Conservation (phyloP, 2,329 filamentous ascomycete species). For the Penicillium palitans region DNA sequence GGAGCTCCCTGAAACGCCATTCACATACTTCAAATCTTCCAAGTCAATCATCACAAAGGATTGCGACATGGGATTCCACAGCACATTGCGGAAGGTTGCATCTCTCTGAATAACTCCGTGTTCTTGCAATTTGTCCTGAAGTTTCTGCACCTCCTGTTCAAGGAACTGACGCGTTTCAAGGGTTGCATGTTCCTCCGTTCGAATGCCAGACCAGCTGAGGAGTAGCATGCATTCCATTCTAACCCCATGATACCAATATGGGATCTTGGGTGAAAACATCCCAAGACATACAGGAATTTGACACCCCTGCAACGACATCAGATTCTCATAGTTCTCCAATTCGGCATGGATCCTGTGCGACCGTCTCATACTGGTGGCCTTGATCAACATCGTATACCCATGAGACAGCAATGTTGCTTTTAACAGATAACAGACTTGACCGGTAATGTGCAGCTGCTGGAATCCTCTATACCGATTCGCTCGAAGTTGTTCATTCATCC, state of each 20-base stretch:
- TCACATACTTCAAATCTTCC: slow-evolving; percentile 26
- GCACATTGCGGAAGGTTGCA: slow-evolving; percentile 27
- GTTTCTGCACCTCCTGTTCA: slow-evolving; percentile 12
- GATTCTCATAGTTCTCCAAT: slow-evolving; percentile 25
- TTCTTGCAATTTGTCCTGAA: slow-evolving; percentile 16
- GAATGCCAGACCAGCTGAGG: slow-evolving; percentile 20
- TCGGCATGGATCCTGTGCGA: slow-evolving; percentile 24
- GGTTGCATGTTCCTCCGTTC: slow-evolving; percentile 3
- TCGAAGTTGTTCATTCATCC: slow-evolving; percentile 21
- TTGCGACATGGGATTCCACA: slow-evolving; percentile 22
- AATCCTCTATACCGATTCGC: slow-evolving; percentile 23
- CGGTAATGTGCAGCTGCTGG: slow-evolving; percentile 26
- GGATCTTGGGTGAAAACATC: slow-evolving; percentile 19
- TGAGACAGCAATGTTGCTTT: slow-evolving; percentile 29
- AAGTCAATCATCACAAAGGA: slow-evolving; percentile 29
- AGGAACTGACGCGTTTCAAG: neutral
- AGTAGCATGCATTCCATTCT: slow-evolving; percentile 23
- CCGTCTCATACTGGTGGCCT: slow-evolving; percentile 25
- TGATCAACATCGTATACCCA: slow-evolving; percentile 33
- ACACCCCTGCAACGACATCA: slow-evolving; percentile 26
- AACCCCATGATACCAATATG: slow-evolving; percentile 31
- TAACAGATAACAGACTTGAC: slow-evolving; percentile 30
- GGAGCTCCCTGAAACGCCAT: neutral
- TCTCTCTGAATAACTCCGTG: slow-evolving; percentile 23
- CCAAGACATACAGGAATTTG: slow-evolving; percentile 30